Conservation (phyloP, 768 basidiomycete species). For the Calocybe gangraenosa region DNA sequence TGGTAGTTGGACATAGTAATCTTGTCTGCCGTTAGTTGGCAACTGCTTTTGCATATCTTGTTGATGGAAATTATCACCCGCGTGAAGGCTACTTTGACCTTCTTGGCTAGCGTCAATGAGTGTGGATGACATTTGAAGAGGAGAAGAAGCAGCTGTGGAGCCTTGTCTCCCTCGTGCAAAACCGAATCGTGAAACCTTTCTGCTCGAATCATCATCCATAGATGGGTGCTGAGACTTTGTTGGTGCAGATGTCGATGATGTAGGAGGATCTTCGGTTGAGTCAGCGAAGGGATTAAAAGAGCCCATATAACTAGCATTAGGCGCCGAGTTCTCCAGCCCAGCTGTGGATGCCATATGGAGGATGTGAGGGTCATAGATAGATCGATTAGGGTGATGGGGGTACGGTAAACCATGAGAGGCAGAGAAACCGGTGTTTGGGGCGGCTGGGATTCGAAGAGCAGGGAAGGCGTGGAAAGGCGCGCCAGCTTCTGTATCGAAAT, state of each 20-base stretch:
- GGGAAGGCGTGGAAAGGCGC: constrained; percentile 72
- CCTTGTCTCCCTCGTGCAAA: constrained; percentile 72
- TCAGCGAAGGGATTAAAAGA: constrained; percentile 84
- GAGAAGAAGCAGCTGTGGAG: constrained; percentile 55
- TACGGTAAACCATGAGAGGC: constrained; percentile 54
- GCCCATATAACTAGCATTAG: constrained; percentile 57
- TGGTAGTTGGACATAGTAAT: constrained; percentile 35
- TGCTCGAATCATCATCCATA: constrained; percentile 53
- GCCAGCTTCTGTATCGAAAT: constrained; percentile 48
- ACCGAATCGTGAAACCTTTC: constrained; percentile 76
- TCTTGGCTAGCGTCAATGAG: constrained; percentile 43
- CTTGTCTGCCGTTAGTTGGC: constrained; percentile 36
- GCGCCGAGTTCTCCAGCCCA: constrained; percentile 41
- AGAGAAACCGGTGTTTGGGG: constrained; percentile 31
- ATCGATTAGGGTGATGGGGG: constrained; percentile 40
- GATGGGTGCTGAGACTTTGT: constrained; percentile 31
- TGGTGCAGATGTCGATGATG: constrained; percentile 27
- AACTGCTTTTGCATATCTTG: constrained; percentile 34
- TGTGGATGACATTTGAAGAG: constrained; percentile 53
- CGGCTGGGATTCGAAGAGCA: constrained; percentile 38
- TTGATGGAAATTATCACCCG: constrained; percentile 29
- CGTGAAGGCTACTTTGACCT: constrained; percentile 41
- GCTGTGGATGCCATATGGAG: constrained; percentile 30
- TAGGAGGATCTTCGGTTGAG: constrained; percentile 40
- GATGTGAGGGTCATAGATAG: constrained; percentile 53